Conservation (phyloP, 768 basidiomycete species). For the Leccinum rimulosum region DNA sequence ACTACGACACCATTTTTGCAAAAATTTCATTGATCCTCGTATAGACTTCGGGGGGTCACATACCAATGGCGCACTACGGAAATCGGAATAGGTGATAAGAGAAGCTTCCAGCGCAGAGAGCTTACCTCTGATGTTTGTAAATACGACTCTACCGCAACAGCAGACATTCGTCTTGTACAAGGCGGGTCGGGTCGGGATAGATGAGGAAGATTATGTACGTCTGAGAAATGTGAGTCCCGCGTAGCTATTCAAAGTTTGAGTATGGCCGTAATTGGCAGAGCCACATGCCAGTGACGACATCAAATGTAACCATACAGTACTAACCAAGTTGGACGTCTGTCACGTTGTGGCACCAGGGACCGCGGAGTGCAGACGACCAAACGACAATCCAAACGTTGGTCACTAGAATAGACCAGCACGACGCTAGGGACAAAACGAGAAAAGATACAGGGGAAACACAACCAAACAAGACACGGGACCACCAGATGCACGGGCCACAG, state of each 20-base stretch:
- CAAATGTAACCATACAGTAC: not conserved
- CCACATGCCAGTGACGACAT: not conserved
- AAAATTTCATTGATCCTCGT: not conserved
- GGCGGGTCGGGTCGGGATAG: not conserved
- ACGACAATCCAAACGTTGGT: too few relatives aligned
- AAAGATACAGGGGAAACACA: too few relatives aligned
- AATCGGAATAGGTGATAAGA: not conserved
- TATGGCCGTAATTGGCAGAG: not conserved
- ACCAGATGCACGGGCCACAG: too few relatives aligned
- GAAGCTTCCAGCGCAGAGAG: not conserved
- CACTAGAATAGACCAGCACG: too few relatives aligned
- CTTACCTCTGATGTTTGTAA: slow-evolving; percentile 12
- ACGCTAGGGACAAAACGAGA: too few relatives aligned
- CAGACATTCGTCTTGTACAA: slow-evolving; percentile 10
- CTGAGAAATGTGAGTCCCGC: not conserved
- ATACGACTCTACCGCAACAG: slow-evolving; percentile 12
- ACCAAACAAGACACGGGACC: too few relatives aligned
- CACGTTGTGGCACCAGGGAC: too few relatives aligned
- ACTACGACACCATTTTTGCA: slow-evolving; percentile 1
- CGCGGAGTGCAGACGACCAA: too few relatives aligned
- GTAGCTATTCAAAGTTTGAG: not conserved
- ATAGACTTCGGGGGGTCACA: not conserved
- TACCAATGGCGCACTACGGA: slow-evolving; percentile 12
- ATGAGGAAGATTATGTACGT: not conserved
- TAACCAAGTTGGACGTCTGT: too few relatives aligned